These are phyloP conservation scores for Arthroderma sp. DNA, from an alignment of 2,329 filamentous ascomycete genomes.

Conservation along the genomic window DNA sequence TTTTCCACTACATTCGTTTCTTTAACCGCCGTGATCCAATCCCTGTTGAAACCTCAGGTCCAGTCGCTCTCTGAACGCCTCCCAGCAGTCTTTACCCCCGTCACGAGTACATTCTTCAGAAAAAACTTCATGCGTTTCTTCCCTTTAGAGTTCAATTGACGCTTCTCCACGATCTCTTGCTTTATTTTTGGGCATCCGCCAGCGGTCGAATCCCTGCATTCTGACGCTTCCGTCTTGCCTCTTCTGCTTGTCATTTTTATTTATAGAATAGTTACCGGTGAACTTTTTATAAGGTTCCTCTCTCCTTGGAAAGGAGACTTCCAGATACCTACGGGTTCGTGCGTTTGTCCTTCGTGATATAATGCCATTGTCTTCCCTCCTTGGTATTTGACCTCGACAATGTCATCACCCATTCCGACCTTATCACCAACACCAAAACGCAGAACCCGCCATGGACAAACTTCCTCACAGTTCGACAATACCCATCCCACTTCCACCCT, in stretches of 20 bases:
- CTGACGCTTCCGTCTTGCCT: no score
- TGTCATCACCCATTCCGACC: constrained; percentile 18
- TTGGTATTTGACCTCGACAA: constrained; percentile 11
- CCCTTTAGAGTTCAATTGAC: no score
- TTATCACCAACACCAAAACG: constrained; percentile 22
- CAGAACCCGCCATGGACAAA: constrained; percentile 34
- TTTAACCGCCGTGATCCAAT: not conserved
- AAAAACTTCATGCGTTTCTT: no score
- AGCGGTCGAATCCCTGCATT: no score
- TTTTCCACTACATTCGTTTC: not conserved
- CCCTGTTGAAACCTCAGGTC: constrained; percentile 2
- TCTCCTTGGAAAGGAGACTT: no score
- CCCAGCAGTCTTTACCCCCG: not conserved
- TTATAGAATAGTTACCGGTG: no score
- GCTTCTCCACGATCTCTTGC: not conserved
- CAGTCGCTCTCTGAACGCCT: constrained; percentile 1
- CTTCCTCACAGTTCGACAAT: constrained; percentile 33
- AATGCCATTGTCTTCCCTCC: constrained; percentile 1
- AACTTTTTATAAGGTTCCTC: no score
- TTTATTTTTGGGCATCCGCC: not conserved
- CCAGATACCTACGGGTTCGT: no score
- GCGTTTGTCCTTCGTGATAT: not conserved
- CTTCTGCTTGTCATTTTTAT: no score
- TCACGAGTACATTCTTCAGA: no score
- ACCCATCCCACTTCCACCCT: constrained; percentile 24